A percentile compares a stretch with the other conserved stretches of the same genome.
These are phyloP conservation scores for Calvatia gigantea DNA, from an alignment of 768 basidiomycete species.

Conservation along the genomic window DNA sequence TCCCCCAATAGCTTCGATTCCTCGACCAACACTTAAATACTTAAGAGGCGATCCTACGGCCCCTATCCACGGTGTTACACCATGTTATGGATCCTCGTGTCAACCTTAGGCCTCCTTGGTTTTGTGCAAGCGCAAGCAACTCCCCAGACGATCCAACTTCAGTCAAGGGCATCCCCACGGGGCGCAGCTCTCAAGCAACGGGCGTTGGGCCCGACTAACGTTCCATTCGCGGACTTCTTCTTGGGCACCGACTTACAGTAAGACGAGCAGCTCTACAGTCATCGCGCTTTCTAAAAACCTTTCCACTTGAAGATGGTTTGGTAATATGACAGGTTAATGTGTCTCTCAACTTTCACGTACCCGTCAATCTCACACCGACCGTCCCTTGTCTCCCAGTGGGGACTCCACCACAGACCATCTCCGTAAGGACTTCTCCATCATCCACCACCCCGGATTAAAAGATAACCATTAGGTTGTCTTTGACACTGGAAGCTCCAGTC, in stretches of 20 bases:
- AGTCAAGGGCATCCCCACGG: constrained; percentile 22
- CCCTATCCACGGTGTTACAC: background rate
- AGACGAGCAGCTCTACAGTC: constrained; percentile 12
- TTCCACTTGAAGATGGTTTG: constrained; percentile 41
- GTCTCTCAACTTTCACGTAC: background rate
- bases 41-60: too few species aligned
- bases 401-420: constrained; percentile 47
- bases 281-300: background rate
- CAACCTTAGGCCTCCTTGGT: constrained; percentile 4
- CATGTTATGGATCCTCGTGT: background rate
- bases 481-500: constrained; percentile 49
- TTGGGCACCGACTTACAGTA: constrained; percentile 57
- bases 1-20: background rate
- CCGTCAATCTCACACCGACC: too few species aligned
- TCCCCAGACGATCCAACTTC: constrained; percentile 29
- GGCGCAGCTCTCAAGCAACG: constrained; percentile 26
- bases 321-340: constrained; percentile 42
- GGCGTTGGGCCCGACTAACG: constrained; percentile 33
- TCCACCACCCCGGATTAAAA: background rate
- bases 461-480: constrained; percentile 42
- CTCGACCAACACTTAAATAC: background rate
- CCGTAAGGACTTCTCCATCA: constrained; percentile 24
- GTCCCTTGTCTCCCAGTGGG: constrained; percentile 32
- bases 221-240: constrained; percentile 51
- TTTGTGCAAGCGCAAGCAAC: constrained; percentile 11